Conservation (phyloP, 2,329 filamentous ascomycete species). For the Clarireedia sp. region DNA sequence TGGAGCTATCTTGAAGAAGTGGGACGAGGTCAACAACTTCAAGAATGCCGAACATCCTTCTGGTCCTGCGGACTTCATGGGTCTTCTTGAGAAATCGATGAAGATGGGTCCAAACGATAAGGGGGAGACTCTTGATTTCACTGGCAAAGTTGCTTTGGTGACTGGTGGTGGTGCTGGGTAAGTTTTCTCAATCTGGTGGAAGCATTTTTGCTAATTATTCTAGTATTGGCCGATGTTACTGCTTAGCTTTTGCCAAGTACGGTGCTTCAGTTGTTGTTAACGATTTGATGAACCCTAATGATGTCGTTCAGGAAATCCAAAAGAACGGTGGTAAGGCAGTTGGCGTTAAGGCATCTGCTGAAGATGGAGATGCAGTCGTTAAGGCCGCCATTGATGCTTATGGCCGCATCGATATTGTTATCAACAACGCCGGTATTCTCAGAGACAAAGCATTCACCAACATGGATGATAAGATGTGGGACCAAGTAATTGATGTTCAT, state of each 20-base stretch:
- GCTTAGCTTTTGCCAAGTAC: constrained; percentile 75
- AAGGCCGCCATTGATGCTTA: constrained; percentile 90
- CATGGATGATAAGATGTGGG: constrained; percentile 93
- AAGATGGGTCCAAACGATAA: constrained; percentile 65
- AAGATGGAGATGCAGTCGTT: constrained; percentile 85
- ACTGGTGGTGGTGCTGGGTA: constrained; percentile 80
- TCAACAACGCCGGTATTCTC: constrained; percentile 98
- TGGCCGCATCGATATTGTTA: constrained; percentile 85
- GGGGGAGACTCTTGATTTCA: constrained; percentile 71
- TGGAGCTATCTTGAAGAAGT: constrained; percentile 79
- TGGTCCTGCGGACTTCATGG: constrained; percentile 82
- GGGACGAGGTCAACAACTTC: constrained; percentile 83
- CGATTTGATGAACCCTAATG: constrained; percentile 86
- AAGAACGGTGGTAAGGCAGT: constrained; percentile 82
- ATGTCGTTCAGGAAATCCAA: constrained; percentile 86
- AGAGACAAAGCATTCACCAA: constrained; percentile 97
- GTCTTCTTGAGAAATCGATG: constrained; percentile 73
- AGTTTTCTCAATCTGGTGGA: constrained; percentile 20
- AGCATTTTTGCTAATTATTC: neutral
- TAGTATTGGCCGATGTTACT: constrained; percentile 84
- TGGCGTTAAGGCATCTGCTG: constrained; percentile 86
- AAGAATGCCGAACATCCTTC: constrained; percentile 73
- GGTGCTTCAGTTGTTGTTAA: constrained; percentile 88
- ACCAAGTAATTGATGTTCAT: constrained; percentile 86
- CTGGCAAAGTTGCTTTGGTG: constrained; percentile 75